Percentiles rank a stretch among this genome's conserved stretches.
These are phyloP conservation scores for Simmondsia chinensis DNA, from an alignment of 148 eudicot species.

Conservation along the genomic window DNA sequence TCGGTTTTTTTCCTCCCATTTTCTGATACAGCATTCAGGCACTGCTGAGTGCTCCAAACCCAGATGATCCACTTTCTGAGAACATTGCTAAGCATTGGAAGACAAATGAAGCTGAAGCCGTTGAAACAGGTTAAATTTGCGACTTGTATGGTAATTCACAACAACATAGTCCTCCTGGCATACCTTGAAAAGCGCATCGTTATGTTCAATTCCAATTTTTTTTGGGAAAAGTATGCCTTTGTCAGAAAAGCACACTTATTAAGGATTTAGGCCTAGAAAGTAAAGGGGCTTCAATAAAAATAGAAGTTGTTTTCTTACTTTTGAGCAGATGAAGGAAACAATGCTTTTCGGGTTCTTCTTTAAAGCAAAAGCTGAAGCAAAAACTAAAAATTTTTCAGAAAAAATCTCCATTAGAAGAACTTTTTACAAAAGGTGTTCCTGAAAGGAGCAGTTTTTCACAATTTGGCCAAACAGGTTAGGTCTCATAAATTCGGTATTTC, in stretches of 20 bases:
- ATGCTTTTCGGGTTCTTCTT: no score
- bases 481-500: background rate
- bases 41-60: conserved; percentile 94
- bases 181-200: background rate
- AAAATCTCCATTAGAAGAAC: no score
- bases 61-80: conserved; percentile 96
- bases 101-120: conserved; percentile 80
- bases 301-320: no score
- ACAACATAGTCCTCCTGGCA: background rate
- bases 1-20: conserved; percentile 7
- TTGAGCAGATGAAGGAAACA: no score
- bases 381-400: no score
- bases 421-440: no score
- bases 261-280: no score
- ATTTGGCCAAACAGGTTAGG: background rate
- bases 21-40: conserved; percentile 72
- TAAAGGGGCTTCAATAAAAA: no score
- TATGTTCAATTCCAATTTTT: background rate
- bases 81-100: conserved; percentile 99
- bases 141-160: background rate
- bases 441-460: no score
- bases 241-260: no score
- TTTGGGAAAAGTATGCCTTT: no score
- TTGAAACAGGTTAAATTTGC: conserved; percentile 72
- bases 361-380: no score